Percentiles rank a stretch among this genome's conserved stretches.
Evolutionary conservation across 2,329 filamentous ascomycete species (phyloP).

Genomic region (Parastagonospora nodorum): DNA sequence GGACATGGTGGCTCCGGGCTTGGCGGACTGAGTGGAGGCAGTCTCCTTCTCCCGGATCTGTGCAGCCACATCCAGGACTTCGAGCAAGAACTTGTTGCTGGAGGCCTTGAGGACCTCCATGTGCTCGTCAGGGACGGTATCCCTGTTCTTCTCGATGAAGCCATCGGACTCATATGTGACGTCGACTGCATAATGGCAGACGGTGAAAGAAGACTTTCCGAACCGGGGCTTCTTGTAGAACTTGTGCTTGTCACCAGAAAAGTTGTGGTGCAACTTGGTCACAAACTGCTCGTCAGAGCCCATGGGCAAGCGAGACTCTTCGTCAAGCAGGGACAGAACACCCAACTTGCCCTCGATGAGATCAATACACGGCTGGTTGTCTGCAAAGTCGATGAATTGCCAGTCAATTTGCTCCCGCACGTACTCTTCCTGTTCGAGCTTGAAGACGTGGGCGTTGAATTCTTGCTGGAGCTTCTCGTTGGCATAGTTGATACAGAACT

Average conservation of each 20-base stretch:
- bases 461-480: constrained; percentile 99
- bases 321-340: constrained; percentile 88
- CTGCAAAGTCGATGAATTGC: constrained; percentile 99
- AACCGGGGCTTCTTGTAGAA: constrained; percentile 99
- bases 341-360: constrained; percentile 96
- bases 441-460: constrained; percentile 99
- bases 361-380: constrained; percentile 99
- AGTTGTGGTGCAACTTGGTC: constrained; percentile 94
- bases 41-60: constrained; percentile 88
- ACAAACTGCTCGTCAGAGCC: constrained; percentile 97
- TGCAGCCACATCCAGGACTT: constrained; percentile 84
- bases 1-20: constrained; percentile 64
- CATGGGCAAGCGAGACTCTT: constrained; percentile 96
- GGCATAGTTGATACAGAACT: constrained; percentile 99
- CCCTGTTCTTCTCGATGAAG: constrained; percentile 99
- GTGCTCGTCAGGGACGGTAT: constrained; percentile 97
- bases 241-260: constrained; percentile 84
- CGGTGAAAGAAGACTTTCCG: constrained; percentile 95
- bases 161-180: constrained; percentile 99
- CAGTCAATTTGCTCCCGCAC: constrained; percentile 95
- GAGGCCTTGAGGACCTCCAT: constrained; percentile 89
- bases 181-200: constrained; percentile 97
- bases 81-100: constrained; percentile 80
- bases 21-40: constrained; percentile 67
- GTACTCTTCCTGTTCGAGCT: constrained; percentile 98